These are phyloP conservation scores for Huntiella bhutanensis DNA, from an alignment of 2,329 filamentous ascomycete genomes.

Conservation along the genomic window DNA sequence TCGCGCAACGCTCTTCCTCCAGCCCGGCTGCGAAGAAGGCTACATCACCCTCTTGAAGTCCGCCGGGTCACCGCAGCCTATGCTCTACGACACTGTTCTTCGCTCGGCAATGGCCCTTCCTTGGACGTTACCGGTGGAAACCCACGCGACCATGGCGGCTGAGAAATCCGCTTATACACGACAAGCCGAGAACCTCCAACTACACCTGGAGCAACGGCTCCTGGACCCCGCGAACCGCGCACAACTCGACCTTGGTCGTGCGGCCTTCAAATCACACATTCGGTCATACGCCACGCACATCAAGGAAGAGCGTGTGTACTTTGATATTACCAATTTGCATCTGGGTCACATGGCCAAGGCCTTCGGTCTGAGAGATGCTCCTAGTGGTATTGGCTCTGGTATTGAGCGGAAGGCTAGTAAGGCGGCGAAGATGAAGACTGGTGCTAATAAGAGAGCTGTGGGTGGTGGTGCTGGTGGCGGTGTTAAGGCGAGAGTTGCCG, in stretches of 20 bases:
- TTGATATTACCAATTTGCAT: constrained; percentile 82
- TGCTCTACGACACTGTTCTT: constrained; percentile 34
- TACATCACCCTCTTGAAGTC: constrained; percentile 59
- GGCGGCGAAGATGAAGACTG: constrained; percentile 17
- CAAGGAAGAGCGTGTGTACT: constrained; percentile 64
- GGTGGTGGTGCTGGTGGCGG: constrained; percentile 20
- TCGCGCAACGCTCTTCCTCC: constrained; percentile 71
- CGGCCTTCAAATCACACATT: constrained; percentile 81
- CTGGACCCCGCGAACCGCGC: constrained; percentile 34
- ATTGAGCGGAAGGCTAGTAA: constrained; percentile 26
- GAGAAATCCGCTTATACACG: constrained; percentile 27
- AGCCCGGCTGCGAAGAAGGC: constrained; percentile 78
- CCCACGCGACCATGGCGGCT: constrained; percentile 27
- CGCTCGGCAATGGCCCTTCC: constrained; percentile 46
- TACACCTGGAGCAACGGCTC: constrained; percentile 41
- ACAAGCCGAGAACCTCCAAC: constrained; percentile 37
- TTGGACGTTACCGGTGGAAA: constrained; percentile 52
- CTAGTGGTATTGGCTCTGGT: constrained; percentile 55
- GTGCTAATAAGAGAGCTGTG: not conserved
- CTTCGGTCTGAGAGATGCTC: constrained; percentile 75
- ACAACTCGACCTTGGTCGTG: constrained; percentile 61
- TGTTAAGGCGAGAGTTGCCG: constrained; percentile 21
- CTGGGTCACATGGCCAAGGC: constrained; percentile 86
- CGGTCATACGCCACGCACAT: constrained; percentile 90
- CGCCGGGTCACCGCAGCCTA: constrained; percentile 26